phyloP scores from a whole-genome alignment of 768 basidiomycete species.

The Rhodotorula sphaerocarpa region DNA sequence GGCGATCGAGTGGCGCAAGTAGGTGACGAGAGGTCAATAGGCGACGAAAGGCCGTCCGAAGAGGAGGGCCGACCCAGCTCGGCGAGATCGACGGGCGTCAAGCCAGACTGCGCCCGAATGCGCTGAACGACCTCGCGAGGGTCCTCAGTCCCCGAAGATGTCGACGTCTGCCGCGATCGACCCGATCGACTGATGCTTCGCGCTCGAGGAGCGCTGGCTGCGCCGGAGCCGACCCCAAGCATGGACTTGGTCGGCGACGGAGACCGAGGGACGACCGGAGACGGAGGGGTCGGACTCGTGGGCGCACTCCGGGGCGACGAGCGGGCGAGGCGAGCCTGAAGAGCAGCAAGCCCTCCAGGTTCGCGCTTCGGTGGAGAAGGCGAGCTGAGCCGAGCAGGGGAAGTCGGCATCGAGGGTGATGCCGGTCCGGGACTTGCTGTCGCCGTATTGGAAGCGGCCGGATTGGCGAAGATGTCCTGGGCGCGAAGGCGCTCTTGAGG shows the following conservation, averaged over 20 bases:
- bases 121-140: background rate
- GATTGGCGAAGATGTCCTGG: slow-evolving; percentile 25
- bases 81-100: background rate
- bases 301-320: background rate
- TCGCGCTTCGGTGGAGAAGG: background rate
- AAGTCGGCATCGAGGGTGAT: background rate
- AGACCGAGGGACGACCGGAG: background rate
- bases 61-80: too few relatives aligned
- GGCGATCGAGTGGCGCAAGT: too few relatives aligned
- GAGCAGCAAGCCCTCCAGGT: slow-evolving; percentile 5
- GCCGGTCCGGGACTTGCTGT: too few relatives aligned
- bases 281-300: too few relatives aligned
- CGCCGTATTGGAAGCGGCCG: too few relatives aligned
- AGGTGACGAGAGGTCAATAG: too few relatives aligned
- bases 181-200: slow-evolving; percentile 15
- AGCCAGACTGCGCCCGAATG: background rate
- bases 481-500: background rate
- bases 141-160: slow-evolving; percentile 1
- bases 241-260: slow-evolving; percentile 12
- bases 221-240: too few relatives aligned
- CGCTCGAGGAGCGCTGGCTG: slow-evolving; percentile 9
- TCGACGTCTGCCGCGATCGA: background rate
- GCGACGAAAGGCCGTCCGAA: too few relatives aligned
- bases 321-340: slow-evolving; percentile 8
- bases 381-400: background rate